Base-by-base conservation (phyloP, 106 monocot genomes). In the Triglochin maritima region DNA sequence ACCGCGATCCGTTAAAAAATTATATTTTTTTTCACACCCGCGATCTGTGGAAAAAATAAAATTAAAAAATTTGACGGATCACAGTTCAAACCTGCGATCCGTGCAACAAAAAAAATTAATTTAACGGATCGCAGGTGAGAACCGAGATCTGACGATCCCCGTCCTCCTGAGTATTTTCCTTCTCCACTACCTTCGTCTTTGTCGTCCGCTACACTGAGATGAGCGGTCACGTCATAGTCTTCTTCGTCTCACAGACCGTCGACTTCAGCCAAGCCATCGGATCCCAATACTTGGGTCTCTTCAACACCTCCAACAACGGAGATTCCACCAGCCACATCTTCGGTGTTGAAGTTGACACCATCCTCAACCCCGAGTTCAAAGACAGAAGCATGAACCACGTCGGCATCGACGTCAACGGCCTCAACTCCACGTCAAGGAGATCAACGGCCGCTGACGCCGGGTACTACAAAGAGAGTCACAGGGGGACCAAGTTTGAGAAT, bases 251-350 rank as follows among this genome's bases (percentile, higher is more conserved):
- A 14, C 69, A 50, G 9, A 44, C 60, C 45, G 61, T 2, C 7
- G n/a, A 60, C 4, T 17, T 69, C 54, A 3, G 1, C 4, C 4
- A 42, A 17, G 60, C 54, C 5, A 47, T 7, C 5, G 59, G 50
- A 51, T 53, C 45, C 62, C 75, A 62, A 5, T 76, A 52, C 66
- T 56, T 75, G 14, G 75, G 75, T 45, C 67, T 75, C 50, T 60
- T 75, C 45, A 76, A 44, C 47, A 0, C 4, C 3, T 17, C 48
- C 13, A 57, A 58, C 57, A 57, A 65, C 47, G 73, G 57, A 16
- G 49, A 58, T 16, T 2, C 73, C 2, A 3, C 54, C 5, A 74
- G 65, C 47, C 56, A 49, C 56, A 43, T 74, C 0, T 16, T 12
- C 12, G 50, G 9, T 41, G 48, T 64, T 3, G 65, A 74, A 44